phyloP scores from a whole-genome alignment of 352 stramenopile genomes.

The Achlya hypogyna region DNA sequence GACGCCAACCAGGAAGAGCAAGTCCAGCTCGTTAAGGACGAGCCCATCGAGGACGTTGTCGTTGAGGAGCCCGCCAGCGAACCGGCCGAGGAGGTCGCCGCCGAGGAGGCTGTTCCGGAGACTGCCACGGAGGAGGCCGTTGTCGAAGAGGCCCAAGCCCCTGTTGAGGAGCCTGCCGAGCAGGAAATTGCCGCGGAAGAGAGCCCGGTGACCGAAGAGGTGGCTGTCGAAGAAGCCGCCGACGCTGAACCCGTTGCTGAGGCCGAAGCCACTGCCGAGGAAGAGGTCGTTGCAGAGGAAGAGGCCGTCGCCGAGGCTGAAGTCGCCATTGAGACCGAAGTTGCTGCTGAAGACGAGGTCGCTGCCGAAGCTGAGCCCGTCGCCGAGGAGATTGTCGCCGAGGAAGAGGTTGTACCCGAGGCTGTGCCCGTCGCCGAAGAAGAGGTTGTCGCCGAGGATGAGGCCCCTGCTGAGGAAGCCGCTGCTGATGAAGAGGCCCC shows the following conservation, averaged over 20 bases:
- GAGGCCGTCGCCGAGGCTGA: slow-evolving; percentile 1
- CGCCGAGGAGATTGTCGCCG: neutral
- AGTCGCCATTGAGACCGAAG: neutral
- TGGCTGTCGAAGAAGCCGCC: neutral
- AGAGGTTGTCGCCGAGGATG: neutral
- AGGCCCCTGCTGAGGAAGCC: neutral
- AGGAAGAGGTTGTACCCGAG: neutral
- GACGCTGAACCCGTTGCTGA: neutral
- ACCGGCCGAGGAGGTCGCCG: neutral
- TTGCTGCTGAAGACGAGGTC: neutral
- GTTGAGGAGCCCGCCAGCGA: neutral
- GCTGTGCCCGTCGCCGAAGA: neutral
- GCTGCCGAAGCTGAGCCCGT: neutral
- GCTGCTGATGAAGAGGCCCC: neutral
- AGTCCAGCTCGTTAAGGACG: neutral
- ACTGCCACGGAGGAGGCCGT: neutral
- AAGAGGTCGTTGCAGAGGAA: neutral
- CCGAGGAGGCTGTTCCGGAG: neutral
- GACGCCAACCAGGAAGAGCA: neutral
- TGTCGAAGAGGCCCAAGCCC: neutral
- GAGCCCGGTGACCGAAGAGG: neutral
- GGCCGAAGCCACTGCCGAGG: neutral
- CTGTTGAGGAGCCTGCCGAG: neutral
- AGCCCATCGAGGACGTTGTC: neutral
- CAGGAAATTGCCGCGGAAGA: neutral